Conservation (phyloP, 179 eudicot genomes). For the Vitellaria paradoxa region DNA sequence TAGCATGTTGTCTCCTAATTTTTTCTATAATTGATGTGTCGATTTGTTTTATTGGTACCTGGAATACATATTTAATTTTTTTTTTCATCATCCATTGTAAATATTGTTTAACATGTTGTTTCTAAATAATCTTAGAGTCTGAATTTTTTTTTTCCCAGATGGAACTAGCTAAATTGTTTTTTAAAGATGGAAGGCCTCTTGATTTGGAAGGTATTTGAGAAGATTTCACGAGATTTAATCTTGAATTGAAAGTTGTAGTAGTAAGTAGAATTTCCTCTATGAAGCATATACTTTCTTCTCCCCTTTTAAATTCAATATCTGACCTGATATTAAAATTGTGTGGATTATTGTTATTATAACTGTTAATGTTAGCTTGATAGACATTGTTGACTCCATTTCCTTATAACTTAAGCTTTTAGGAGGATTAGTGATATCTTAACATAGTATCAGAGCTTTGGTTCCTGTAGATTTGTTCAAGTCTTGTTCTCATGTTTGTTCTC, state of each 20-base stretch:
- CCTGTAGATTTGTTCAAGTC: too few relatives aligned
- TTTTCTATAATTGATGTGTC: background rate
- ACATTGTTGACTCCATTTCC: too few relatives aligned
- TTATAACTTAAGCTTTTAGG: too few relatives aligned
- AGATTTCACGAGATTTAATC: background rate
- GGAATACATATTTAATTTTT: background rate
- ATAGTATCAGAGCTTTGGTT: too few relatives aligned
- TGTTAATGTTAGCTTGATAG: too few relatives aligned
- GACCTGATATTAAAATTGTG: background rate
- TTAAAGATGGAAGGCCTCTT: constrained; percentile 70
- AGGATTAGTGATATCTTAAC: too few relatives aligned
- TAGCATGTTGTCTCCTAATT: too few relatives aligned
- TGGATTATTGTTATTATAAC: background rate
- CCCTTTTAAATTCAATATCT: background rate
- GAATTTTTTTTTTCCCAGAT: constrained; percentile 34
- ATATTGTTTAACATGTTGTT: constrained; percentile 3
- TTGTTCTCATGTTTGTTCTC: too few relatives aligned
- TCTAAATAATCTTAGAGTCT: background rate
- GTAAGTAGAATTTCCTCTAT: background rate
- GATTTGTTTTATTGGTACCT: background rate
- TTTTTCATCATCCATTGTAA: background rate
- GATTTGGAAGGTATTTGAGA: constrained; percentile 74
- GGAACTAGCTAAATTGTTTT: constrained; percentile 70
- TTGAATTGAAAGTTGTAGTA: background rate
- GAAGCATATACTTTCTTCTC: constrained; percentile 6